Evolutionary conservation across 2,329 filamentous ascomycete species (phyloP), one percentile per base, ranked within the genome.

Genomic region (Aspergillus nomiae): DNA sequence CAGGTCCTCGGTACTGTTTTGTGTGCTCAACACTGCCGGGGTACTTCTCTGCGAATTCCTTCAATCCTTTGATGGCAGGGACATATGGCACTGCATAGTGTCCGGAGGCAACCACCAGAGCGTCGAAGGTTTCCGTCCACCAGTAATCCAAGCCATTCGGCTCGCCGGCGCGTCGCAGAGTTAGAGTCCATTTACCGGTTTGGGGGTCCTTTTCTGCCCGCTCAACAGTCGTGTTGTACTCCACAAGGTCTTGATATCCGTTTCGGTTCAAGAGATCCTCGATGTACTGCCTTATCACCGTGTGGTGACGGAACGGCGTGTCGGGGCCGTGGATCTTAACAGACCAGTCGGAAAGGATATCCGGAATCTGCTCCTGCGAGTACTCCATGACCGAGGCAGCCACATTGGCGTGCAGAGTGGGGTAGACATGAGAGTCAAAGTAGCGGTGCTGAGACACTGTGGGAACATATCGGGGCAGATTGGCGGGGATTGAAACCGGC

Each of bases 361-460:
- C 71, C 0, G 86, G 82, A 16, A 89, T 85, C 0, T 80, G 77
- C 59, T 88, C 86, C 63, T 86, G 80, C 0, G 82, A 84, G 72
- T 86, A 90, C 19, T 83, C 80, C 89, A 90, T 90, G 0, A 86
- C 79, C 2, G 82, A 70, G 7, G 80, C 78, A 65, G 86, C 83
- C 50, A 90, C 84, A 65, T 90, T 90, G 3, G 87, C 90, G 70
- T 90, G 86, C n/a, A 90, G 76, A 24, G 85, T 83, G 0, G 86
- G 85, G 66, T 90, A 90, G 21, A 89, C 80, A 0, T 85, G 85
- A 0, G 86, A 86, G 63, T 89, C 86, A 14, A 80, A 75, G 68
- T 84, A 87, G 2, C 86, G 83, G 21, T 82, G 80, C 61, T 81
- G 80, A 1, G 71, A 63, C 14, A 76, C 73, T 46, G 77, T 79